A percentile compares a stretch with the other conserved stretches of the same genome.
Conservation (phyloP, 2,329 filamentous ascomycete species). For the Calonectria honghensis region DNA sequence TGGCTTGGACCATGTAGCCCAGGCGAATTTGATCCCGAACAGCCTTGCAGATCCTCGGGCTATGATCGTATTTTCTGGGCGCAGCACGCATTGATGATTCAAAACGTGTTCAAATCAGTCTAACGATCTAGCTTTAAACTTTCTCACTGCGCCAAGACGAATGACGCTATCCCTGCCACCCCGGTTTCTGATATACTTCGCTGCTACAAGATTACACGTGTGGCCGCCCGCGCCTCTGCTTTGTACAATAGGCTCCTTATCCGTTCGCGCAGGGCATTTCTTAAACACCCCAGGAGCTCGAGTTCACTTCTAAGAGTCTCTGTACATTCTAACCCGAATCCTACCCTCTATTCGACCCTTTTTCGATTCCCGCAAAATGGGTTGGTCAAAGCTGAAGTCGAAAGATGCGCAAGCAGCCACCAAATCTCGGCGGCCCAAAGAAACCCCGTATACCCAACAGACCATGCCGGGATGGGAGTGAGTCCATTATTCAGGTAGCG, state of each 20-base stretch:
- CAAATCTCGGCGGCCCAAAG: constrained; percentile 5
- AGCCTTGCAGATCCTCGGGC: background rate
- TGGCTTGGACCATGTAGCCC: background rate
- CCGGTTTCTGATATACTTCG: background rate
- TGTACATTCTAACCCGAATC: background rate
- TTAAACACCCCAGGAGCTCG: background rate
- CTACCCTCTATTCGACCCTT: background rate
- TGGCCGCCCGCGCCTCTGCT: background rate
- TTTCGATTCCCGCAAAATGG: background rate
- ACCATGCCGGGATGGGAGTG: constrained; percentile 1
- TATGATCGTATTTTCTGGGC: background rate
- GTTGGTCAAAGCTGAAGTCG: background rate
- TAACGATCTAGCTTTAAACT: background rate
- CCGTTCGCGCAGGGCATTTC: background rate
- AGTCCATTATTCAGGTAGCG: background rate
- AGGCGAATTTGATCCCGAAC: background rate
- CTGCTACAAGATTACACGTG: background rate
- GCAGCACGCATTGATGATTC: constrained; percentile 16
- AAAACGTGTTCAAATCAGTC: background rate
- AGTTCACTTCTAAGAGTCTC: background rate
- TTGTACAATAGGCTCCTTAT: background rate
- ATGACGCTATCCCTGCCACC: background rate
- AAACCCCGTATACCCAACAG: constrained; percentile 5
- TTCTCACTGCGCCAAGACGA: background rate
- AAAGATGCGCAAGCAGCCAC: background rate